phyloP scores from a whole-genome alignment of 2,329 filamentous ascomycete species.

The Coniochaeta hoffmannii region DNA sequence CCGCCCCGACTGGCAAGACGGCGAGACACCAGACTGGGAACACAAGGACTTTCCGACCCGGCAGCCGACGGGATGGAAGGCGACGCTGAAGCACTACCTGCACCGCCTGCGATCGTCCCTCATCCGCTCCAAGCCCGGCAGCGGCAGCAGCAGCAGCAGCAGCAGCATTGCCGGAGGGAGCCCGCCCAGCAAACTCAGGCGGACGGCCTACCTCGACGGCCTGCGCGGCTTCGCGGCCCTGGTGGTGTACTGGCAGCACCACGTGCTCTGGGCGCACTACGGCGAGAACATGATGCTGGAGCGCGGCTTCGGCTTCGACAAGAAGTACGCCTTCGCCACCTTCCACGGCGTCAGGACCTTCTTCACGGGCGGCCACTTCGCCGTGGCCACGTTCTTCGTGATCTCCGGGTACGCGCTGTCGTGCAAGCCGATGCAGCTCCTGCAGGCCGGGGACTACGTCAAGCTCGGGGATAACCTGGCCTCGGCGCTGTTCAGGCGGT shows the following conservation, averaged over 20 bases:
- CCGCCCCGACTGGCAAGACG: background rate
- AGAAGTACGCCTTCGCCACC: constrained; percentile 38
- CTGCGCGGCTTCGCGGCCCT: constrained; percentile 60
- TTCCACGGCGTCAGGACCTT: constrained; percentile 53
- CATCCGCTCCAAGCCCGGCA: constrained; percentile 8
- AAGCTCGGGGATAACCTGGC: constrained; percentile 35
- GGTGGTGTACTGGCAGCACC: constrained; percentile 57
- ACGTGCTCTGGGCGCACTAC: constrained; percentile 50
- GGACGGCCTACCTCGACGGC: constrained; percentile 58
- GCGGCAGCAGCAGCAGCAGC: background rate
- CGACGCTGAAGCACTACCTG: constrained; percentile 3
- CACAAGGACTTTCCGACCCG: background rate
- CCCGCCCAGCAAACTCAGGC: constrained; percentile 24
- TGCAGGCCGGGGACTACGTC: constrained; percentile 33
- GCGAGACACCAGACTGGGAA: constrained; percentile 1
- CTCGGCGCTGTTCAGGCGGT: constrained; percentile 36
- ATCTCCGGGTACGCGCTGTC: constrained; percentile 51
- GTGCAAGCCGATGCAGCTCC: constrained; percentile 38
- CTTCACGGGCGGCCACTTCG: constrained; percentile 55
- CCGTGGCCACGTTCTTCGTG: constrained; percentile 50
- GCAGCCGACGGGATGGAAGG: constrained; percentile 5
- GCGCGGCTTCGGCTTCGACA: constrained; percentile 42
- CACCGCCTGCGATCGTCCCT: constrained; percentile 7
- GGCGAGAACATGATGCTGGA: constrained; percentile 34
- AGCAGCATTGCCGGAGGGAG: no score